Evolutionary conservation across 2,329 filamentous ascomycete species (phyloP).

Genomic region (Trichoderma asperellum): DNA sequence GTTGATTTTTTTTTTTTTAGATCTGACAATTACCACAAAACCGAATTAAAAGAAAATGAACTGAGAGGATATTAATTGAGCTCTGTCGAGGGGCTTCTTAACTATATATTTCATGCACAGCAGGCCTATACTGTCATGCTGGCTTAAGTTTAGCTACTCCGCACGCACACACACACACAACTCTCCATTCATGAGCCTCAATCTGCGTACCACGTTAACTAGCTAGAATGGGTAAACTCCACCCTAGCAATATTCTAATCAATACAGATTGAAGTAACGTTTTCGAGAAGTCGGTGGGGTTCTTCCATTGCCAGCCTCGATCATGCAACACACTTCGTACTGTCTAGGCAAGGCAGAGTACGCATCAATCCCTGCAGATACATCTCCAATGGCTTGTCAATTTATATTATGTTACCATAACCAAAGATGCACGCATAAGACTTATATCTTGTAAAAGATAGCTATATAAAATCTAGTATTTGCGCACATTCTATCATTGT

Average conservation of each 20-base stretch:
- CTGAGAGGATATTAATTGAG: not conserved
- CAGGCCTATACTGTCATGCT: not conserved
- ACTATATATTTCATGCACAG: not conserved
- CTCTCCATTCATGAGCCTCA: not conserved
- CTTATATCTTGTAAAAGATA: not conserved
- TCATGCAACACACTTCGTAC: not conserved
- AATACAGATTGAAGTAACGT: not conserved
- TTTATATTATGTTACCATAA: not conserved
- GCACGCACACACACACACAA: not conserved
- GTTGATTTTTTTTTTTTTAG: not conserved
- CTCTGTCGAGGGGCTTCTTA: not conserved
- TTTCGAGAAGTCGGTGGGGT: constrained; percentile 17
- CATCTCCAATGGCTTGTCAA: not conserved
- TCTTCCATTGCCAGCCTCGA: not conserved
- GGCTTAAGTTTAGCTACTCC: not conserved
- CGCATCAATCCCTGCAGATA: not conserved
- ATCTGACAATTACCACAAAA: no score
- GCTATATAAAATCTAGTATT: not conserved
- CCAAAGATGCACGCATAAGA: not conserved
- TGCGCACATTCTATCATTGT: not conserved
- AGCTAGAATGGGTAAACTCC: not conserved
- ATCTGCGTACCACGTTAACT: not conserved
- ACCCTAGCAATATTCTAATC: not conserved
- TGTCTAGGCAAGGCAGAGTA: not conserved
- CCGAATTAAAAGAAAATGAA: not conserved